Evolutionary conservation across 164 flowering plant genomes (phyloP).

Genomic region (Houttuynia cordata): DNA sequence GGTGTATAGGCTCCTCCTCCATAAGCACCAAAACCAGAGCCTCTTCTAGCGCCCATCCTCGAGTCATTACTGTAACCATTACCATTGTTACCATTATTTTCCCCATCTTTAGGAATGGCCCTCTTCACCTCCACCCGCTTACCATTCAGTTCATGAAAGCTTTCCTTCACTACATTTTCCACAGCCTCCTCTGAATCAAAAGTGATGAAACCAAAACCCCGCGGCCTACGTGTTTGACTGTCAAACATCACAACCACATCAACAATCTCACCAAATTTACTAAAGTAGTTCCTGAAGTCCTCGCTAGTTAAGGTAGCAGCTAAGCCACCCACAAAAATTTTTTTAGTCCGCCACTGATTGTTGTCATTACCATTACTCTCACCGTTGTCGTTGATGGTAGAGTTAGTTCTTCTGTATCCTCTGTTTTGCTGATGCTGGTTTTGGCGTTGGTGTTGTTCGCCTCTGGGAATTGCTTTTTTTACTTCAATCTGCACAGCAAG

Average conservation of each 20-base stretch:
- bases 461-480: too few relatives aligned
- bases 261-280: conserved; percentile 40
- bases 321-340: conserved; percentile 77
- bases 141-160: conserved; percentile 40
- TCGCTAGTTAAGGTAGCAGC: conserved; percentile 39
- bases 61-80: too few relatives aligned
- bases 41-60: too few relatives aligned
- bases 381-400: background rate
- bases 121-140: conserved; percentile 62
- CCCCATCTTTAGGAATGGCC: conserved; percentile 54
- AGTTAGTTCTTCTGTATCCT: too few relatives aligned
- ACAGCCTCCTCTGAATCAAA: conserved; percentile 62
- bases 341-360: conserved; percentile 37
- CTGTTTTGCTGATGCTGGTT: too few relatives aligned
- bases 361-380: conserved; percentile 6
- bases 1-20: too few relatives aligned
- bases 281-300: conserved; percentile 48
- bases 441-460: too few relatives aligned
- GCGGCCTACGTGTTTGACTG: conserved; percentile 35
- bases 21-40: too few relatives aligned
- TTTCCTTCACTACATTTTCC: conserved; percentile 37
- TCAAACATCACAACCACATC: conserved; percentile 74
- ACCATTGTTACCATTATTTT: background rate
- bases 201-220: conserved; percentile 74
- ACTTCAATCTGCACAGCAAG: too few relatives aligned